phyloP scores from a whole-genome alignment of 2,329 filamentous ascomycete species.

The Paramyrothecium roridum region DNA sequence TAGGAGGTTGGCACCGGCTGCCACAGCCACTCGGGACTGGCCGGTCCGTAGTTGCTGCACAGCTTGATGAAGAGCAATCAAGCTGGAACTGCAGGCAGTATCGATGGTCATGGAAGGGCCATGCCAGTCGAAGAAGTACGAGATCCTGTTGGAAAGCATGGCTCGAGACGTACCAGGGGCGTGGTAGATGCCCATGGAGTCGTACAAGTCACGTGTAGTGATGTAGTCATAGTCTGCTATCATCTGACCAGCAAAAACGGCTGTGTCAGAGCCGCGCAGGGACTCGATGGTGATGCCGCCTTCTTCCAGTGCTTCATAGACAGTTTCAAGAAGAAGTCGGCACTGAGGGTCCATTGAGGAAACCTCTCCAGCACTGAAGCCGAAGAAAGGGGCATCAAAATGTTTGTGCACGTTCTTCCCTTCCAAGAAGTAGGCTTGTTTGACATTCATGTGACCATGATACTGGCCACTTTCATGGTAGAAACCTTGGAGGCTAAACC shows the following conservation, averaged over 20 bases:
- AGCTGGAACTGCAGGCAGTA: conserved; percentile 36
- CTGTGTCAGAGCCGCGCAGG: conserved; percentile 1
- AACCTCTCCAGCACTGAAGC: conserved; percentile 16
- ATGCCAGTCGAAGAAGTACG: conserved; percentile 36
- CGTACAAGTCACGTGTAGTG: conserved; percentile 17
- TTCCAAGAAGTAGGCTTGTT: background rate
- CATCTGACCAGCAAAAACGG: conserved; percentile 17
- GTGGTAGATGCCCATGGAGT: conserved; percentile 6
- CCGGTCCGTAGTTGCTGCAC: conserved; percentile 27
- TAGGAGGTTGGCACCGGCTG: conserved; percentile 14
- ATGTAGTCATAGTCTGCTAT: conserved; percentile 23
- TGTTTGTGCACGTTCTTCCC: conserved; percentile 1
- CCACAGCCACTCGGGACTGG: conserved; percentile 20
- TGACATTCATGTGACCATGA: conserved; percentile 15
- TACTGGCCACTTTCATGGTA: conserved; percentile 27
- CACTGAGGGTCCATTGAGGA: conserved; percentile 23
- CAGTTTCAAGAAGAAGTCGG: conserved; percentile 22
- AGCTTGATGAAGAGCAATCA: conserved; percentile 34
- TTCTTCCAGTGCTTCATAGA: conserved; percentile 23
- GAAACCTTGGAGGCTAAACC: conserved; percentile 20
- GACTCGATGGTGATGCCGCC: conserved; percentile 6
- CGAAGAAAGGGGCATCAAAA: conserved; percentile 22
- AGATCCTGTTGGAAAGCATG: conserved; percentile 35
- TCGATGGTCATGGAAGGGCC: conserved; percentile 37
- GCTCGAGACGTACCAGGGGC: conserved; percentile 20